Conservation (phyloP, 441 rosid genomes). For the Omphalea diandra region DNA sequence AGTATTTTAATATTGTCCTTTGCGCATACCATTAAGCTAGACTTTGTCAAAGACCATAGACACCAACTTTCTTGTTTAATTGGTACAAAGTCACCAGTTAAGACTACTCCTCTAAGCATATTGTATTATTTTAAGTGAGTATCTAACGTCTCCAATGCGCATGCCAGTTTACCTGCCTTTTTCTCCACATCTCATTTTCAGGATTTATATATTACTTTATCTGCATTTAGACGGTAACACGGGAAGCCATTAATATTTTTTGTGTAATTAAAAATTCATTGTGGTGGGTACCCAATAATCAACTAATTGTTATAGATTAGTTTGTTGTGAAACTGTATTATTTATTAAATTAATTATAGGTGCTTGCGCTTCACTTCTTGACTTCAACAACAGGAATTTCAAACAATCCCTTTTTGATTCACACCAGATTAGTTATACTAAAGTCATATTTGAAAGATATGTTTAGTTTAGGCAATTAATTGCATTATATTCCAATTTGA, state of each 20-base stretch:
- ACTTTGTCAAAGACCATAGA: conserved; percentile 15
- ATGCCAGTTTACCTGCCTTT: not conserved
- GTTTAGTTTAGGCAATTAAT: not conserved
- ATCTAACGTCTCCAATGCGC: conserved; percentile 14
- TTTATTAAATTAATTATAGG: not conserved
- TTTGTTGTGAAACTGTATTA: not conserved
- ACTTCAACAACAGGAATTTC: not conserved
- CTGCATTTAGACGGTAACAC: not conserved
- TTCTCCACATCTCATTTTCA: not conserved
- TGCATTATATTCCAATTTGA: too few relatives aligned
- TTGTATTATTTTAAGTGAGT: not conserved
- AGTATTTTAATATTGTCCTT: too few relatives aligned
- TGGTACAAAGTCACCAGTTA: conserved; percentile 18
- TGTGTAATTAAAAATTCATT: not conserved
- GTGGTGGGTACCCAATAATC: conserved; percentile 19
- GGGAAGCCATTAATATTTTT: too few relatives aligned
- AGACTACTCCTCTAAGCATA: conserved; percentile 1
- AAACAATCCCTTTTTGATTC: not conserved
- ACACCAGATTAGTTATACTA: not conserved
- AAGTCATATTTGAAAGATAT: not conserved
- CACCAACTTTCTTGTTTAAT: conserved; percentile 9
- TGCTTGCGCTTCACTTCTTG: conserved; percentile 1
- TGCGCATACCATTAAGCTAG: not conserved
- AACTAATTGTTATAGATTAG: conserved; percentile 4
- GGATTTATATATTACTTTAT: not conserved